phyloP scores from a whole-genome alignment of 345 rosid genomes.

The Kandelia obovata region DNA sequence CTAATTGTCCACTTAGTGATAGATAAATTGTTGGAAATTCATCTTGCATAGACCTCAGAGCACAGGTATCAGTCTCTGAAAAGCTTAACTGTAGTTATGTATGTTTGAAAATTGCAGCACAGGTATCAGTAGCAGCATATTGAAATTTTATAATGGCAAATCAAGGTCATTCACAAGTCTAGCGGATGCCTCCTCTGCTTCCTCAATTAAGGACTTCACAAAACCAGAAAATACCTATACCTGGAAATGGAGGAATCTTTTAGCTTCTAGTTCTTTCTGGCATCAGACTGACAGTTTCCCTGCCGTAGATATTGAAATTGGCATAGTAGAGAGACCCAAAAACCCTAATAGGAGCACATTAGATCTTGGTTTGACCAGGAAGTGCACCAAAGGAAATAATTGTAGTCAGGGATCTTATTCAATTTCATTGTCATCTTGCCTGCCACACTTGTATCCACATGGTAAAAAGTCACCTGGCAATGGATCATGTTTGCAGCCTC shows the following conservation, averaged over 20 bases:
- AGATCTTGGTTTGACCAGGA: neutral
- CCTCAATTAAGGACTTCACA: conserved; percentile 31
- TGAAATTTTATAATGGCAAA: conserved; percentile 41
- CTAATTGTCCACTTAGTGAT: too few species aligned
- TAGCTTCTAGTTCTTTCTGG: conserved; percentile 17
- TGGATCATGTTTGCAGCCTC: conserved; percentile 11
- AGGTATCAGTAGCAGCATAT: conserved; percentile 39
- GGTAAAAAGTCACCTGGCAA: conserved; percentile 20
- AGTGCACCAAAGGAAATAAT: conserved; percentile 7
- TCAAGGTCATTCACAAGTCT: conserved; percentile 51
- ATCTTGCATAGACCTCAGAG: too few species aligned
- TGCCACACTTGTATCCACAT: conserved; percentile 37
- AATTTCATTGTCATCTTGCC: conserved; percentile 15
- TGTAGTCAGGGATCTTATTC: conserved; percentile 11
- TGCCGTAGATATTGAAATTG: conserved; percentile 14
- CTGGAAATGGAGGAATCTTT: conserved; percentile 36
- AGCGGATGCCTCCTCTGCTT: conserved; percentile 31
- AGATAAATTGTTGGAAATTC: too few species aligned
- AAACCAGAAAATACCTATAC: conserved; percentile 40
- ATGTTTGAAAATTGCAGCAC: neutral
- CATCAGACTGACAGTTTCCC: conserved; percentile 12
- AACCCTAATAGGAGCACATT: conserved; percentile 13
- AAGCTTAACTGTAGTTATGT: neutral
- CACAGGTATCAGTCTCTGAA: neutral
- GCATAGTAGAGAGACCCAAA: conserved; percentile 19